Evolutionary conservation across 2,329 filamentous ascomycete species (phyloP), one percentile per base, ranked within the genome.

Genomic region (Talaromyces marneffei): DNA sequence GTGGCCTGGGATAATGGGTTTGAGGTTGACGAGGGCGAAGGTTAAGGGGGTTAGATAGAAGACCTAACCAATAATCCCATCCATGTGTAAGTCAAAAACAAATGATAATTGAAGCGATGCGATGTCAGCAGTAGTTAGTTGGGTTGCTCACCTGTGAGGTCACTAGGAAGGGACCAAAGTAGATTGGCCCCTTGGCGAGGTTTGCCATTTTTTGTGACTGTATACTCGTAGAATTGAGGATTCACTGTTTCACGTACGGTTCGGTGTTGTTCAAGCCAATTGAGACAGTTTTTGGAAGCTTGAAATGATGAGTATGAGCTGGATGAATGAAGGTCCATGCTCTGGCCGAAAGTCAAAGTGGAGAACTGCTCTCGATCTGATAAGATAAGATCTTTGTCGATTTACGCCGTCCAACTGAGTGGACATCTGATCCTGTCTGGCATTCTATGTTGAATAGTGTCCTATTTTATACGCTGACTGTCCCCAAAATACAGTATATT

Each of bases 21-120:
- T 97, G 73, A 97, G 85, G 78, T 99, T 99, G 62, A 97, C 92
- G 65, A 97, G 82, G 59, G 91, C 92, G 78, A 92, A 97, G 67
- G 88, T 90, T 69, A 89, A 82, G 0, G 84, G 82, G 1, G 92
- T 96, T 66, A 82, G 81, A 75, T 95, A 85, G 80, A 97, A 97
- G 79, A 97, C 91, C 89, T 97, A 23, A 7, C 10, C 10, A 25
- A 10, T 44, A 44, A n/a, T n/a, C 2, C 35, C 20, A 14, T 27
- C 12, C 3, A 8, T 27, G 9, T 18, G 54, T 20, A 14, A 35
- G 56, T 33, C 29, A 54, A 27, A 25, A 14, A 10, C 27, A 57
- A 48, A 37, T 27, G 3, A 27, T 8, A 12, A 18, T 46, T 18
- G n/a, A 7, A n/a, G 23, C 25, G n/a, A 14, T 35, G 16, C n/a